Conservation (phyloP, 169 alveolate species). For the Plasmodium inui region DNA sequence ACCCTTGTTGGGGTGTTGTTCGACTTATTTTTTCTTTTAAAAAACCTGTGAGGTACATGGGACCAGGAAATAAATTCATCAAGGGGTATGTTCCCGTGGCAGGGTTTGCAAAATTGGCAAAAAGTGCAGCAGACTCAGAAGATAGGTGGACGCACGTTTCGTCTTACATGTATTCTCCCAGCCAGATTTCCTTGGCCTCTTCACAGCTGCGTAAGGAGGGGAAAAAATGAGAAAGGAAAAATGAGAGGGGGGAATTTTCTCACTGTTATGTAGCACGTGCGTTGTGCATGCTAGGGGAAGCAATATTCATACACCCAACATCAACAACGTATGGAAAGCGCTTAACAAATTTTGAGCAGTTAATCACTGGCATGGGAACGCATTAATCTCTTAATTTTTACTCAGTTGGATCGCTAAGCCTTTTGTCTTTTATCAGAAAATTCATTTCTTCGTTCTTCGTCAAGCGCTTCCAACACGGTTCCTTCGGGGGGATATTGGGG, state of each 20-base stretch:
- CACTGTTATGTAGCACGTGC: not conserved
- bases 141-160: not conserved
- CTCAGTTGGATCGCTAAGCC: conserved; percentile 56
- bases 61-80: not conserved
- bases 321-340: not conserved
- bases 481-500: conserved; percentile 12
- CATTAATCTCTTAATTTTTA: not conserved
- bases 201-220: conserved; percentile 32
- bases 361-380: not conserved
- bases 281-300: not conserved
- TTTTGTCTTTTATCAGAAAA: conserved; percentile 55
- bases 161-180: conserved; percentile 34
- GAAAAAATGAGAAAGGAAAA: no score
- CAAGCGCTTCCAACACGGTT: conserved; percentile 74
- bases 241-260: not conserved
- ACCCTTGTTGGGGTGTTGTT: not conserved
- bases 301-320: not conserved
- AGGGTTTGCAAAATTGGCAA: not conserved
- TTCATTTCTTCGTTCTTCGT: conserved; percentile 26
- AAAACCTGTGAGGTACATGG: conserved; percentile 20
- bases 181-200: conserved; percentile 70
- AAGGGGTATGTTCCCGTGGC: not conserved
- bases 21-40: conserved; percentile 44
- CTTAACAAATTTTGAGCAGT: not conserved
- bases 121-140: not conserved